Evolutionary conservation across 768 basidiomycete species (phyloP), one percentile per base, ranked within the genome.

Genomic region (Pisolithus albus): DNA sequence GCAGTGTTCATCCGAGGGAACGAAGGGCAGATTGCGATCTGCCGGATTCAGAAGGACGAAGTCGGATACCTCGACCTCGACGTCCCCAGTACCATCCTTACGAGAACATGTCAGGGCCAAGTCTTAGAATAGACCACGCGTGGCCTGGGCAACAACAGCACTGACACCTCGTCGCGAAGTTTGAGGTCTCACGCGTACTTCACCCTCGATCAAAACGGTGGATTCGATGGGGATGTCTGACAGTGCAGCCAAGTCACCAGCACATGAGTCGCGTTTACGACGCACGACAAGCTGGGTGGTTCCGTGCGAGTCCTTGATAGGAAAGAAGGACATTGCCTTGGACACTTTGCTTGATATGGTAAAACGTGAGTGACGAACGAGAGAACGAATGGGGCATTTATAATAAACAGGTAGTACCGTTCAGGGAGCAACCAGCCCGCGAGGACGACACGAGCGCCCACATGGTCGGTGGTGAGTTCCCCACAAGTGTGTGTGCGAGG

Each of bases 11-110:
- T 87, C 84, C 52, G 85, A 88, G 37, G 93, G 91, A 46, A 83
- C 73, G 68, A 96, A 96, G n/a, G 94, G 93, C 56, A 97, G 68
- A 50, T 71, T 70, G 37, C 67, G 62, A 55, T 75, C 72, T 2
- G 92, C 92, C 26, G 88, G 78, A 67, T 97, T 97, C 55, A 97
- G 77, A 49, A 95, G 67, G 43, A 76, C 83, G 59, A 81, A 84
- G 13, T 74, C 71, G 32, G 82, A 71, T 40, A 96, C 82, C 32
- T 80, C 75, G 15, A 97, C 80, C 69, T 97, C 93, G 53, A 95
- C 78, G 54, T 86, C 79, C 24, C 90, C 91, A 24, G 84, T 78
- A 54, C 74, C 70, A 46, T 72, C 77, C 84, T 87, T 63, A 46
- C 50, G 49, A 54, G 8, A 51, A 47, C 26, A 36, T 52, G 30